These are phyloP conservation scores for Fusarium verticillioides DNA, from an alignment of 2,329 filamentous ascomycete species.

Conservation along the genomic window DNA sequence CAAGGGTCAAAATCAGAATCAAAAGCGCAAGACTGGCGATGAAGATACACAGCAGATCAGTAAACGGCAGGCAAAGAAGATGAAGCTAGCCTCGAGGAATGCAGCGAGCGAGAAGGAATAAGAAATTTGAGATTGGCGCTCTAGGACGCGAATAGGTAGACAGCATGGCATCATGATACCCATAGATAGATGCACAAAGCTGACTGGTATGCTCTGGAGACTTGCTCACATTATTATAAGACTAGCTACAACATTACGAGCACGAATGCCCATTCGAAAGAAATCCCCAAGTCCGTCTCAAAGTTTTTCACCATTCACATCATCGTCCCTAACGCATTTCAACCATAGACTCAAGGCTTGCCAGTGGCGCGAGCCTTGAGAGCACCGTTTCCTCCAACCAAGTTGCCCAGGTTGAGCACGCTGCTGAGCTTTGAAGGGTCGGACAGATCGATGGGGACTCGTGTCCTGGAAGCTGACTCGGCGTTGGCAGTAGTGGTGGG, in stretches of 20 bases:
- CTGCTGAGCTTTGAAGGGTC: constrained; percentile 55
- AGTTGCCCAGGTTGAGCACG: constrained; percentile 57
- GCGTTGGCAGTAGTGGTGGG: constrained; percentile 31
- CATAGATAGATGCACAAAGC: constrained; percentile 33
- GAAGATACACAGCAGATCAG: constrained; percentile 54
- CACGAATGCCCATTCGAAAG: constrained; percentile 22
- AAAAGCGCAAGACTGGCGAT: constrained; percentile 59
- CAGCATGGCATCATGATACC: constrained; percentile 46
- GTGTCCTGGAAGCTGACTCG: constrained; percentile 27
- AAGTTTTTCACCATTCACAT: background rate
- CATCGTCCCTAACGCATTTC: background rate
- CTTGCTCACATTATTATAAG: constrained; percentile 41
- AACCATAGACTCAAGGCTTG: constrained; percentile 7
- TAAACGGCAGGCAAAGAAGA: constrained; percentile 69
- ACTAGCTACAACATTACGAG: constrained; percentile 32
- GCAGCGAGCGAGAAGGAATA: constrained; percentile 43
- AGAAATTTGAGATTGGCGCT: constrained; percentile 21
- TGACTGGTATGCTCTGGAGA: constrained; percentile 23
- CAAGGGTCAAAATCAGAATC: constrained; percentile 44
- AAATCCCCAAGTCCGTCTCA: constrained; percentile 9
- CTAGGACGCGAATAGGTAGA: constrained; percentile 4
- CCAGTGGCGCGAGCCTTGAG: constrained; percentile 34
- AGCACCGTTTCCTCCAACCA: constrained; percentile 39
- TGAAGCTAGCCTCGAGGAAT: constrained; percentile 60
- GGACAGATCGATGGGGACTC: constrained; percentile 51